Base-by-base conservation (phyloP, 1,139 yeast species). In the Zygosaccharomyces sapae region DNA sequence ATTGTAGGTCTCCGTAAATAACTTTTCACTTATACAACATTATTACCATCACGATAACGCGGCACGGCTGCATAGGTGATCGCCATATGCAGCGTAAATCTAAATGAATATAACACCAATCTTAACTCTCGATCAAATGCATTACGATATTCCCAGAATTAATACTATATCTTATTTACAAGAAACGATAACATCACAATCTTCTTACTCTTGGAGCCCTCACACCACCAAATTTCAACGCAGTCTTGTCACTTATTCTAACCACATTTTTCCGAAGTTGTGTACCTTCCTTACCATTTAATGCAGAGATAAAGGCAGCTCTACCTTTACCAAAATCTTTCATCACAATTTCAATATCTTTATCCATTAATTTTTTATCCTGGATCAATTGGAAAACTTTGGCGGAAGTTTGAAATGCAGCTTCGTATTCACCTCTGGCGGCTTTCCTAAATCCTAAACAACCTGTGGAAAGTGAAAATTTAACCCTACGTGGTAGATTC, bases 341-440 rank as follows among this genome's bases (percentile, higher is more conserved):
- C 61, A 89, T 72, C 13, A 87, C 79, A 47, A 92, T 68, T 66
- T 90, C 97, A 19, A 84, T 69, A 55, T 80, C 76, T 56, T 77
- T 79, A 55, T 74, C 74, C 45, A 81, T 67, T 52, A 75, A 70
- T 38, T 76, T 77, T 54, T 74, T 74, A 55, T 80, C 83, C 60
- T 81, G 80, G 60, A 90, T 86, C 53, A 76, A 67, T 54, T 82
- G 77, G 68, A 90, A 88, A 72, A 86, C 75, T 55, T 79, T 78
- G 6, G 89, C 72, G 19, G 89, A 74, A 9, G 92, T 86, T 65
- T 89, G 96, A 73, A 85, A 89, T n/a, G 85, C 86, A 1, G 96
- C 97, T 69, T 90, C 97, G 63, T 87, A 87, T 66, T 89, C 96
- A 46, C 95, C 87, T 69, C 96, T 77, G 50, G 84, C 86, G 7